Base-by-base conservation (phyloP, 495 filamentous ascomycete species). In the Xylaria venustula region DNA sequence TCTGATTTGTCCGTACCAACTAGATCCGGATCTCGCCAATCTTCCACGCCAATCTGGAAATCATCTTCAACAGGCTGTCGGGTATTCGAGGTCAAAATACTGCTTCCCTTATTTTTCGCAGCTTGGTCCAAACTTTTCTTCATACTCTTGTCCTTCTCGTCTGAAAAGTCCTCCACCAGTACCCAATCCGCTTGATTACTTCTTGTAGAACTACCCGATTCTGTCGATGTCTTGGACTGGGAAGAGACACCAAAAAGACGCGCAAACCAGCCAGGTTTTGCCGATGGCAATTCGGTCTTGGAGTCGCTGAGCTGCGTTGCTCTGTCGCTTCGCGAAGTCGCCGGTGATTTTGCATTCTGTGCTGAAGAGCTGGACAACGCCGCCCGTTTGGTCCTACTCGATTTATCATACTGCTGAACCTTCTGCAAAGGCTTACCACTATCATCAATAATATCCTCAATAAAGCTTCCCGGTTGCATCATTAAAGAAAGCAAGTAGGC, bases 401-500 rank as follows among this genome's bases (percentile, higher is more conserved):
- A 42, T 58, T 77, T 81, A 17, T 74, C 71, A 2, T 72, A 75
- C 62, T 78, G 79, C 65, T 75, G 79, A 41, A 74, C 81, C 69
- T 78, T 85, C 63, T 75, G 64, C 28, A 66, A 57, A 30, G 72
- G 79, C 37, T 81, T 77, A 1, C 80, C 79, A 56, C 75, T 80
- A 45, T 84, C 83, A 48, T 84, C 84, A 11, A 84, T 64, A 12
- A 72, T 76, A 36, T 83, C 75, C 58, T 84, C 81, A n/a, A 81
- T 77, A 44, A 81, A 81, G 54, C 81, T 82, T 58, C 87, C 88
- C 7, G 83, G 83, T 34, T 91, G 90, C 60, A 94, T 87, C 47
- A 98, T 82, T 3, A 93, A 93, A 1, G 94, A 96, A 6, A 99
- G 81, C 17, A 99, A 79, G 70, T 97, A 92, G 2, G 95, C 94